Base-by-base conservation (phyloP, 331 rosid genomes). In the Arachis monticola region DNA sequence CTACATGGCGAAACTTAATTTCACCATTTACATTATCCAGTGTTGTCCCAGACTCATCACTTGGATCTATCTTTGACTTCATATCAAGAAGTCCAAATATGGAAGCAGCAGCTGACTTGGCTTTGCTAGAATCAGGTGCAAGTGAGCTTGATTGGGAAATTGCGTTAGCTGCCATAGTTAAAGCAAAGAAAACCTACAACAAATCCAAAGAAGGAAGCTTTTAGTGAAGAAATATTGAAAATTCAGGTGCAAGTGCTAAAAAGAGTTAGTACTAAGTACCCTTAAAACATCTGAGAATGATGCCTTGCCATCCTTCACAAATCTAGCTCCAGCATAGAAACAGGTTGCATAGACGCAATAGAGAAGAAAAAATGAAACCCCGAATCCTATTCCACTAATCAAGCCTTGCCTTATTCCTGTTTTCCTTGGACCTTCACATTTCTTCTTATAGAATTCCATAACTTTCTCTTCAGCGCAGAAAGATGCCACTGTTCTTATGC, bases 381-480 rank as follows among this genome's bases (percentile, higher is more conserved):
- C 97, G 64, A 83, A 89, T 55, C 95, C 92, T 59, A 64, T 46
- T 41, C 97, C 95, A 72, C 92, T 91, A 44, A 86, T 89, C 84
- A 91, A 30, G 44, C 97, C 97, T 75, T 83, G 86, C 50, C 88
- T 58, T 73, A 82, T 86, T 68, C 97, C 97, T 8, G 81, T 64
- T 67, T 79, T 62, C 85, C 62, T 70, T 1, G 97, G 97, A 58
- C 90, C 92, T 80, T 89, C 91, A 63, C 97, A 91, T 79, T 87
- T 91, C 72, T 81, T 80, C 63, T 75, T 80, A 76, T 89, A 91
- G 8, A 87, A 75, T 69, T 91, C 95, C 95, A 89, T 91, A 63
- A 91, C 97, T 76, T 86, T 91, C 73, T 86, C 91, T 82, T 91
- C 95, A 5, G 95, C 92, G 64, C 95, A 85, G 77, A 91, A 91